Evolutionary conservation across 2,329 filamentous ascomycete genomes (phyloP).

Genomic region (Lachnellula occidentalis): DNA sequence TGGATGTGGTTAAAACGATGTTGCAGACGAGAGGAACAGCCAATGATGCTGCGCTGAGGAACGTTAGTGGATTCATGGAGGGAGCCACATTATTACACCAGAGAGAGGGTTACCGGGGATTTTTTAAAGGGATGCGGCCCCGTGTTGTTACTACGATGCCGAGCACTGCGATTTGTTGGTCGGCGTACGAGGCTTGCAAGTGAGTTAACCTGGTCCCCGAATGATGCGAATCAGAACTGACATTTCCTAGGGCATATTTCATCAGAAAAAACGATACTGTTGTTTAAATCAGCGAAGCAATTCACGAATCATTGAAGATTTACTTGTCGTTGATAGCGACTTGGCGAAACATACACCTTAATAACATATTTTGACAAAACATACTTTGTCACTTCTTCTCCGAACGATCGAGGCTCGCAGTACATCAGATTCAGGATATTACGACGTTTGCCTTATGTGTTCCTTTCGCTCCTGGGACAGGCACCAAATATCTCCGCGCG

Average conservation of each 20-base stretch:
- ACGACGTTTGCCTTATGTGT: background rate
- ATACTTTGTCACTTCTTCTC: background rate
- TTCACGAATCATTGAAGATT: background rate
- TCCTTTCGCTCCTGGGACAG: background rate
- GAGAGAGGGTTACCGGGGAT: constrained; percentile 78
- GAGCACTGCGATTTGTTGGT: constrained; percentile 99
- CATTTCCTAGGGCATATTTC: constrained; percentile 49
- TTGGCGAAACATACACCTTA: background rate
- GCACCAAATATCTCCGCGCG: background rate
- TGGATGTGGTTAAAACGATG: constrained; percentile 98
- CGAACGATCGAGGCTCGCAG: background rate
- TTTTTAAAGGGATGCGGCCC: constrained; percentile 89
- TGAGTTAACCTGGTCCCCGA: constrained; percentile 35
- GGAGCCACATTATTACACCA: constrained; percentile 41
- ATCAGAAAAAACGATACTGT: constrained; percentile 46
- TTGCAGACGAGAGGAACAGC: constrained; percentile 88
- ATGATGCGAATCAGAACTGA: constrained; percentile 4
- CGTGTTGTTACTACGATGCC: constrained; percentile 95
- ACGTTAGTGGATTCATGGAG: constrained; percentile 30
- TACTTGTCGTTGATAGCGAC: background rate
- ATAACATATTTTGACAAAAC: background rate
- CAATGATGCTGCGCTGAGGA: constrained; percentile 61
- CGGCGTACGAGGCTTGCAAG: constrained; percentile 65
- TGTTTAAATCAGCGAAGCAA: constrained; percentile 14
- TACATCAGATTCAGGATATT: constrained; percentile 7